These are phyloP conservation scores for Diplogelasinospora grovesii DNA, from an alignment of 495 filamentous ascomycete species.

Conservation along the genomic window DNA sequence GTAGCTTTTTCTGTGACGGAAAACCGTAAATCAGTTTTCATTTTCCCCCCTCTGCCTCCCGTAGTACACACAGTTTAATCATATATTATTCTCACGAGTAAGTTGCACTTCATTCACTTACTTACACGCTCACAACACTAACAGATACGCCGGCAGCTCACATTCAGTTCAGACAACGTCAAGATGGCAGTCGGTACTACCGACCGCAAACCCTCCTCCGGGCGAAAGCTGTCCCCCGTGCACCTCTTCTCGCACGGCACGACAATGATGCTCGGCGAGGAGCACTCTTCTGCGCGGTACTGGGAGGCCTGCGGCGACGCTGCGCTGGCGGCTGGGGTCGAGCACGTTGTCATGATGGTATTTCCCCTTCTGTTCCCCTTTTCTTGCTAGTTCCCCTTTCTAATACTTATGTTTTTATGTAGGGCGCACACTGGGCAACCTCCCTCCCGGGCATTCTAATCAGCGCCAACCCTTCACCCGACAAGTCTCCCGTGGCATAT, in stretches of 20 bases:
- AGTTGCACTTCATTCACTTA: too few species aligned
- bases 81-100: too few species aligned
- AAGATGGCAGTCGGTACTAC: not conserved
- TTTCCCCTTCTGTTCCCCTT: not conserved
- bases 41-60: too few species aligned
- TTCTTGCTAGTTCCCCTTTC: too few species aligned
- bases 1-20: too few species aligned
- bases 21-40: too few species aligned
- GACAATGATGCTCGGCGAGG: slow-evolving; percentile 61
- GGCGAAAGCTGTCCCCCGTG: slow-evolving; percentile 39
- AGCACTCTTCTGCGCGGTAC: slow-evolving; percentile 49
- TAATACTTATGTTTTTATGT: too few species aligned
- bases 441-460: slow-evolving; percentile 43
- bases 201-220: not conserved
- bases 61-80: too few species aligned
- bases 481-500: slow-evolving; percentile 51
- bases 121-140: too few species aligned
- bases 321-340: slow-evolving; percentile 47
- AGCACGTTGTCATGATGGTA: slow-evolving; percentile 59
- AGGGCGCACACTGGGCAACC: slow-evolving; percentile 58
- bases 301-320: slow-evolving; percentile 58
- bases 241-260: slow-evolving; percentile 65
- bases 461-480: slow-evolving; percentile 47
- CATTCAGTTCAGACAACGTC: too few species aligned
- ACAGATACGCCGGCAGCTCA: too few species aligned